Evolutionary conservation across 2,329 filamentous ascomycete species (phyloP), one percentile per base, ranked within the genome.

Genomic region (Rhynchosporium graminicola): DNA sequence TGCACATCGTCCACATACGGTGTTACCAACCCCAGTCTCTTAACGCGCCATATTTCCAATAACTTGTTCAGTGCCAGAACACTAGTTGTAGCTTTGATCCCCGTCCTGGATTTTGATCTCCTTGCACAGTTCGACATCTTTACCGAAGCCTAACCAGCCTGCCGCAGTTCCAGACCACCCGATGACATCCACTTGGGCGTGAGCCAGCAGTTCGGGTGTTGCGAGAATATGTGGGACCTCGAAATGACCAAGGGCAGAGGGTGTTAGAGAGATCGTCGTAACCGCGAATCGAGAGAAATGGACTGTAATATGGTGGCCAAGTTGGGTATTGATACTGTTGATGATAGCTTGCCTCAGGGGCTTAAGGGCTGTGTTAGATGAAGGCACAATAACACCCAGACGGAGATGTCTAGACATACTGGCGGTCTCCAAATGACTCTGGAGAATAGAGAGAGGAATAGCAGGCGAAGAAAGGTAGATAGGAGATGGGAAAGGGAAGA

Each of bases 241-340:
- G 65, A 77, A 77, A 66, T 77, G 75, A 0, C 71, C 68, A 12
- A 76, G 71, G 2, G 73, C 74, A 8, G 63, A 59, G 0, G 70
- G 40, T 7, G 74, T 69, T 31, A 79, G 72, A 20, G 71, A 73
- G 61, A 80, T 77, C 10, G 69, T 74, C 26, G 73, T 77, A 12
- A 79, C 77, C 13, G 71, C 69, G 63, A 80, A 77, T 47, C 78
- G 76, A 10, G 77, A 76, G 71, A 78, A 80, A 69, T 79, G 78
- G 8, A 75, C 77, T 3, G 74, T 76, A 26, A 79, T 69, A 13
- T 69, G 65, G 67, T 50, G 59, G 9, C 59, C 29, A 15, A 77
- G 69, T 15, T 67, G 66, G 15, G 70, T 45, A 57, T 69, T 70
- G 61, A 70, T 54, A 15, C 43, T 45, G 15, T 52, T 65, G 52